Evolutionary conservation across 75 land plant species (phyloP), one percentile per base, ranked within the genome.

Genomic region (Larix kaempferi): DNA sequence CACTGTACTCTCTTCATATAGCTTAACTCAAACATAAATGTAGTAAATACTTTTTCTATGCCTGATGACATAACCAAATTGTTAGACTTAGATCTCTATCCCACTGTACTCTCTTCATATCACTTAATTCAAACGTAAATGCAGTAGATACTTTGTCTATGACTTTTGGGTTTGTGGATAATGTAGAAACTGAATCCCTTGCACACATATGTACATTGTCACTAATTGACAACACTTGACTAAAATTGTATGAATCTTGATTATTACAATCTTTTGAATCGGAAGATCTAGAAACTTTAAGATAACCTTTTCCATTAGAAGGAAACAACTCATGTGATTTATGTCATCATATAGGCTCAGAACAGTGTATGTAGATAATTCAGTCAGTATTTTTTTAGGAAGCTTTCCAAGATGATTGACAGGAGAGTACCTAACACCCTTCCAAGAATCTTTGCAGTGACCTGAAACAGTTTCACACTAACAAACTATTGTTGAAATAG

Each of bases 391-490:
- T 67, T 10, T 67, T 44, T 67, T 49, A 21, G 52, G 41, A 15
- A 67, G 22, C 49, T 67, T 67, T 67, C 49, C 49, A 67, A 67
- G 71, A 67, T 44, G 35, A 37, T 16, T 39, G 19, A 66, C n/a
- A 37, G 44, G 71, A 66, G 6, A 67, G 8, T 67, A 67, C 21
- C 39, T 39, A 21, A 8, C 7, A 3, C 71, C 71, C 2, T 21
- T 67, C 22, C 5, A 67, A 35, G 71, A 19, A 39, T 21, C 44
- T 35, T 22, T 67, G 49, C 19, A 41, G 6, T 6, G 12, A 39
- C 10, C 23, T 39, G 33, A 67, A 67, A 67, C 49, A 67, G 35
- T 33, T 2, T 21, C 16, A 15, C 21, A 10, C 13, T 39, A 23
- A 67, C 4, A 19, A 67, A 67, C 15, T 21, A 4, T 33, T n/a